Base-by-base conservation (phyloP, 1,284 basidiomycete genomes). In the Pisolithus thermaeus region DNA sequence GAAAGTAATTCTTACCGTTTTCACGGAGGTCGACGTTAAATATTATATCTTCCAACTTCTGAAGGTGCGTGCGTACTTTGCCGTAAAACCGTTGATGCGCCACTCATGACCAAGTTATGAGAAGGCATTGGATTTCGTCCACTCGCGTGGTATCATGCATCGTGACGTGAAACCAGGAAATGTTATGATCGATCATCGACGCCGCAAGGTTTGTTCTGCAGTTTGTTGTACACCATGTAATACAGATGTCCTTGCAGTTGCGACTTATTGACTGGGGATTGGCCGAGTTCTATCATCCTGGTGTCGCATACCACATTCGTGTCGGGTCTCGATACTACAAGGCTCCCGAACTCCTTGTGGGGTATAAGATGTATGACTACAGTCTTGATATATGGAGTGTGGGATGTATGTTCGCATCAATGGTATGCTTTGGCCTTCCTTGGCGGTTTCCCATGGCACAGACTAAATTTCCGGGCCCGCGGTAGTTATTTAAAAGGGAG, bases 311-410 rank as follows among this genome's bases (percentile, higher is more conserved):
- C 71, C 92, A 93, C 61, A 88, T 92, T 53, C 83, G 91, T 12
- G 92, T 94, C 7, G 92, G 90, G n/a, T 90, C 87, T 47, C 77
- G 91, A 54, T 92, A 92, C 72, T 94, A 90, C 76, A 94, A 94
- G 68, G 88, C 87, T 0, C 92, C 92, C 6, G 92, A 95, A 63
- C 72, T 95, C 45, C 75, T 95, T 30, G 90, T 93, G 52, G 90
- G 90, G 59, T 91, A 88, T 73, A 88, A 90, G 65, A 81, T 83
- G 63, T 94, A 92, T 66, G 90, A 92, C 68, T 90, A 91, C 63
- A 84, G 81, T 61, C 72, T 90, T 38, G 92, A 95, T 62, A 81
- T 94, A 73, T 94, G 92, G 92, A 87, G 84, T 66, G 73, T 92
- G 49, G 92, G 92, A 5, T 93, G 91, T 70, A 93, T 92, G 82